phyloP scores from a whole-genome alignment of 352 stramenopile genomes.

The Phytophthora pseudosyringae region DNA sequence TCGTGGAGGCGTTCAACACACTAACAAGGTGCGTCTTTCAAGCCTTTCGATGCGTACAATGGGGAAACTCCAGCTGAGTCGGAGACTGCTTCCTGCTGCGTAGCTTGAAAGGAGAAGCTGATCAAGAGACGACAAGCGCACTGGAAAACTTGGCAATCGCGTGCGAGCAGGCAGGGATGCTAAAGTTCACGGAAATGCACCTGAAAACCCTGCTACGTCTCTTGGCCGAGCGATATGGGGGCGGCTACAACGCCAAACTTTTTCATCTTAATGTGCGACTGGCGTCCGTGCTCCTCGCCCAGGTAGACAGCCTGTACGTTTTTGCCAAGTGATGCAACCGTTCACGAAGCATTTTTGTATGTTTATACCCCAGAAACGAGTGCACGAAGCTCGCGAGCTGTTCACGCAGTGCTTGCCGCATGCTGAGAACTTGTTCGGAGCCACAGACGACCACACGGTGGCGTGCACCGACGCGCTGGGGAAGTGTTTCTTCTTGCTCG shows the following conservation, averaged over 20 bases:
- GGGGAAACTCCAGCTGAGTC: background rate
- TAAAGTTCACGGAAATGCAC: slow-evolving; percentile 28
- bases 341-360: background rate
- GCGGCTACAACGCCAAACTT: slow-evolving; percentile 58
- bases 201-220: slow-evolving; percentile 28
- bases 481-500: slow-evolving; percentile 62
- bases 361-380: slow-evolving; percentile 40
- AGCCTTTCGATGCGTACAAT: background rate
- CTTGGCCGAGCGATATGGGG: slow-evolving; percentile 45
- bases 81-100: background rate
- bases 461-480: slow-evolving; percentile 55
- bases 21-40: slow-evolving; percentile 33
- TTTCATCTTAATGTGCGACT: slow-evolving; percentile 47
- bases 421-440: slow-evolving; percentile 32
- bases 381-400: slow-evolving; percentile 42
- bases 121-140: slow-evolving; percentile 35
- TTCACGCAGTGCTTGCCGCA: slow-evolving; percentile 46
- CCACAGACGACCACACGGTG: slow-evolving; percentile 24
- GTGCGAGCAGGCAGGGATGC: slow-evolving; percentile 15
- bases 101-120: slow-evolving; percentile 45
- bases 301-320: slow-evolving; percentile 33
- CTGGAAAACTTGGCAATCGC: slow-evolving; percentile 66
- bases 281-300: slow-evolving; percentile 42
- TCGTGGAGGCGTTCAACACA: slow-evolving; percentile 39
- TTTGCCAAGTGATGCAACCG: background rate